phyloP scores from a whole-genome alignment of 2,329 filamentous ascomycete genomes.

The Akanthomyces lecanii region DNA sequence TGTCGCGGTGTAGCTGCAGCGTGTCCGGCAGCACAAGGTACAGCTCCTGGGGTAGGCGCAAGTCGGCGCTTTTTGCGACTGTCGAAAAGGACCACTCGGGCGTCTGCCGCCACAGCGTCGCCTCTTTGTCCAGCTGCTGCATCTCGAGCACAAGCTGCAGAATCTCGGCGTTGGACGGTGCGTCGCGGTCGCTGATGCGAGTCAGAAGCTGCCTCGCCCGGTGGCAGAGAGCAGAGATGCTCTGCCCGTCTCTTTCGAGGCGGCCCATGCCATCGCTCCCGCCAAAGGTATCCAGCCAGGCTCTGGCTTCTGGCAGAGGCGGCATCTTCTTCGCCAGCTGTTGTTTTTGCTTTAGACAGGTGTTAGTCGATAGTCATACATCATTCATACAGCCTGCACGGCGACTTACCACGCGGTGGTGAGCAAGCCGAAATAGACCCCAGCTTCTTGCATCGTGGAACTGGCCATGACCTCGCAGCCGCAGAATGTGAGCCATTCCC shows the following conservation, averaged over 20 bases:
- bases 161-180: background rate
- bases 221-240: conserved; percentile 24
- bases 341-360: conserved; percentile 30
- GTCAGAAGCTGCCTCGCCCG: conserved; percentile 27
- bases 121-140: conserved; percentile 28
- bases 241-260: conserved; percentile 27
- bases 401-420: conserved; percentile 30
- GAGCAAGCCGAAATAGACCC: conserved; percentile 37
- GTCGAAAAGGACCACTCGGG: conserved; percentile 32
- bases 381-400: too few species aligned
- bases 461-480: conserved; percentile 32
- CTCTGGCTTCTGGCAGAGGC: conserved; percentile 27
- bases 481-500: conserved; percentile 38
- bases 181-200: conserved; percentile 12
- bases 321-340: conserved; percentile 30
- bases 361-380: too few species aligned
- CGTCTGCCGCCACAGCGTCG: conserved; percentile 28
- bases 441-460: conserved; percentile 35
- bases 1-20: conserved; percentile 33
- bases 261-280: conserved; percentile 25
- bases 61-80: conserved; percentile 7
- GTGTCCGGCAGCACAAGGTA: conserved; percentile 21
- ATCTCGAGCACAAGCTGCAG: conserved; percentile 30
- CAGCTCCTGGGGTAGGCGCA: background rate
- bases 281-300: conserved; percentile 30